Base-by-base conservation (phyloP, 202 grass and related monocot genomes). In the Zoysia matrella region DNA sequence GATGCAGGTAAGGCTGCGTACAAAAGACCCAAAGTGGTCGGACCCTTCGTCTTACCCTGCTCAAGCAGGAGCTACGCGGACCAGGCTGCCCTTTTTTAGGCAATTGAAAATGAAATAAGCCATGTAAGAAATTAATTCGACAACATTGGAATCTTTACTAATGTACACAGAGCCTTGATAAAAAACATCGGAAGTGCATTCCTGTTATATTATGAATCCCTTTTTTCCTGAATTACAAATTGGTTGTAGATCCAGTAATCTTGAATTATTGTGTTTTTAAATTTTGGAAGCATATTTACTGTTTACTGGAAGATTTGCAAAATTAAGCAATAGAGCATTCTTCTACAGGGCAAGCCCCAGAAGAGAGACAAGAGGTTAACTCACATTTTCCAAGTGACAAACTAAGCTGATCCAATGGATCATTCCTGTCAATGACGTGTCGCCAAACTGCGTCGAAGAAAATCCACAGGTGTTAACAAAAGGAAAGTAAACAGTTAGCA, bases 321-420 rank as follows among this genome's bases (percentile, higher is more conserved):
- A 36, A 36, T 36, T 36, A 36, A 36, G 10, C 8, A 80, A 65
- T 10, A 79, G 6, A 3, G 30, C 40, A 49, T 66, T 52, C 58
- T 80, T 60, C 52, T 60, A 45, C 65, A 65, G 8, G 15, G 76
- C 4, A 72, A 60, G 54, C 54, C 42, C 47, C 8, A 9, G 78
- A 74, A 72, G 66, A 46, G 47, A 87, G 75, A 55, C 39, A 14
- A 66, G 74, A 68, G 40, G 56, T 49, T 40, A 56, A 85, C 87
- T 99, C 86, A 96, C 96, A 99, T 90, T 99, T 99, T 78, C 93
- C 96, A 85, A 89, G 89, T 75, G 96, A 91, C 45, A 99, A 77
- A 77, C 82, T 89, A 85, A 99, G 77, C 84, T 99, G 91, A 73
- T 99, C 87, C 2, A 99, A 72, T 14, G 56, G 80, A 74, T 99